A percentile compares a stretch with the other conserved stretches of the same genome.
Evolutionary conservation across 139 green algal species (phyloP).

Genomic region (Diplosphaera chodatii): DNA sequence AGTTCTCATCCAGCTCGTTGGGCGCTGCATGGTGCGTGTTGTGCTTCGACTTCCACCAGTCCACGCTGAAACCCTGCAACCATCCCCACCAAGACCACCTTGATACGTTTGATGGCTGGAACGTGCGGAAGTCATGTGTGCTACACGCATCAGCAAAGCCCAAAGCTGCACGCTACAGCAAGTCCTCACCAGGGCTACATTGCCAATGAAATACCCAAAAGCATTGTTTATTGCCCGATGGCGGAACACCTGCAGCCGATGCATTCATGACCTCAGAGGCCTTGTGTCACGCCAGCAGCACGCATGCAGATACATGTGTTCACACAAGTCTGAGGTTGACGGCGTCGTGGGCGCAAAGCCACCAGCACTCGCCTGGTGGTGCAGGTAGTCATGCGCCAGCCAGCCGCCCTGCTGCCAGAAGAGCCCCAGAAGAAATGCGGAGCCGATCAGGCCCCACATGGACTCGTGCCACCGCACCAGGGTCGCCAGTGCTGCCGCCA

Average conservation of each 20-base stretch:
- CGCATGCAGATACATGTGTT: too few relatives aligned
- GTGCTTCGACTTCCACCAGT: slow-evolving; percentile 78
- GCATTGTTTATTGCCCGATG: slow-evolving; percentile 34
- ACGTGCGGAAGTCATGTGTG: too few relatives aligned
- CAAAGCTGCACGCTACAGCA: too few relatives aligned
- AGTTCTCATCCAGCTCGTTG: slow-evolving; percentile 49
- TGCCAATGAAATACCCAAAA: slow-evolving; percentile 45
- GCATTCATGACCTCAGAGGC: too few relatives aligned
- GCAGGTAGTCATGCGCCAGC: slow-evolving; percentile 70
- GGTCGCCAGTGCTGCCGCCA: slow-evolving; percentile 10
- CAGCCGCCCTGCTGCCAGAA: slow-evolving; percentile 69
- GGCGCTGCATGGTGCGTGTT: slow-evolving; percentile 64
- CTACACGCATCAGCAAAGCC: too few relatives aligned
- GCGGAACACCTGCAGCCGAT: slow-evolving; percentile 34
- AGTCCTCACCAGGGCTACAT: slow-evolving; percentile 31
- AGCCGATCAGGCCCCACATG: slow-evolving; percentile 13
- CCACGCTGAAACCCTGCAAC: slow-evolving; percentile 51
- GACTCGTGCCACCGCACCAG: slow-evolving; percentile 11
- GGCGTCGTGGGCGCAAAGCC: too few relatives aligned
- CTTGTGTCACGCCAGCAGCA: too few relatives aligned
- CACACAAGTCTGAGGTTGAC: too few relatives aligned
- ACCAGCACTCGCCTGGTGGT: slow-evolving; percentile 60
- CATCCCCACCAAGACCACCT: too few relatives aligned
- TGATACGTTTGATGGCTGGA: too few relatives aligned
- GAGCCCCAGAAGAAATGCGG: slow-evolving; percentile 43